Percentiles rank a stretch among this genome's conserved stretches.
Conservation (phyloP, 2,329 filamentous ascomycete species). For the Paradendryphiella salina region DNA sequence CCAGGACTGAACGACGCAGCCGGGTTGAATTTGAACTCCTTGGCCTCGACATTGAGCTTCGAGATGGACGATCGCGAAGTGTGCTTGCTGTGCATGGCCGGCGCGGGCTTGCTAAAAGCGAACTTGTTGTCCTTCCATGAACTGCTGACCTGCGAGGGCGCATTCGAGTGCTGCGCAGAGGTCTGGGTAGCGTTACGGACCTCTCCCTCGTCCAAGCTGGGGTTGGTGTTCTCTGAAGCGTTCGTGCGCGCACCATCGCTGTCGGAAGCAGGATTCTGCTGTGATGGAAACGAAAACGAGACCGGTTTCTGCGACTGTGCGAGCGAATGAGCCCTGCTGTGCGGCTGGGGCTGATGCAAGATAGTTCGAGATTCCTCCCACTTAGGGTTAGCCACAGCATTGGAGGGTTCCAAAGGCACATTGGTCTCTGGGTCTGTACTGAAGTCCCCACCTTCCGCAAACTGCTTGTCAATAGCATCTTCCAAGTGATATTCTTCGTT, state of each 20-base stretch:
- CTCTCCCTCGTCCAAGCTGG: constrained; percentile 44
- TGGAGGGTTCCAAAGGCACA: constrained; percentile 33
- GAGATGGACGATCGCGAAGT: constrained; percentile 71
- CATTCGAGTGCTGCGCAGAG: constrained; percentile 43
- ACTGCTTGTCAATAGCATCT: constrained; percentile 74
- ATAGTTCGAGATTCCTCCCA: constrained; percentile 49
- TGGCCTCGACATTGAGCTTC: constrained; percentile 84
- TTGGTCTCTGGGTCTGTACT: constrained; percentile 58
- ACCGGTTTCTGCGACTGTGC: constrained; percentile 61
- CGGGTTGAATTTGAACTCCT: constrained; percentile 80
- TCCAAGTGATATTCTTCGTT: constrained; percentile 85
- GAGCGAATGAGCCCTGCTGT: constrained; percentile 72
- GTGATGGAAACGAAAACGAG: constrained; percentile 37
- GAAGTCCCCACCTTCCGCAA: constrained; percentile 72
- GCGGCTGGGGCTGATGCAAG: constrained; percentile 73
- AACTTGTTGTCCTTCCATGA: constrained; percentile 45
- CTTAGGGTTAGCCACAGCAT: constrained; percentile 31
- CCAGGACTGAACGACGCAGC: constrained; percentile 55
- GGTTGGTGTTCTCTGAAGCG: constrained; percentile 46
- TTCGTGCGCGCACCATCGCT: constrained; percentile 50
- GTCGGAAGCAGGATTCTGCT: constrained; percentile 41
- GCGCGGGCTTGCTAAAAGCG: constrained; percentile 38
- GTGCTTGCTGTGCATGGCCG: constrained; percentile 56
- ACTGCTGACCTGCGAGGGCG: constrained; percentile 44
- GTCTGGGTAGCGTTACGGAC: constrained; percentile 24